phyloP scores from a whole-genome alignment of 2,329 filamentous ascomycete genomes.

The Fusarium haematococcum region DNA sequence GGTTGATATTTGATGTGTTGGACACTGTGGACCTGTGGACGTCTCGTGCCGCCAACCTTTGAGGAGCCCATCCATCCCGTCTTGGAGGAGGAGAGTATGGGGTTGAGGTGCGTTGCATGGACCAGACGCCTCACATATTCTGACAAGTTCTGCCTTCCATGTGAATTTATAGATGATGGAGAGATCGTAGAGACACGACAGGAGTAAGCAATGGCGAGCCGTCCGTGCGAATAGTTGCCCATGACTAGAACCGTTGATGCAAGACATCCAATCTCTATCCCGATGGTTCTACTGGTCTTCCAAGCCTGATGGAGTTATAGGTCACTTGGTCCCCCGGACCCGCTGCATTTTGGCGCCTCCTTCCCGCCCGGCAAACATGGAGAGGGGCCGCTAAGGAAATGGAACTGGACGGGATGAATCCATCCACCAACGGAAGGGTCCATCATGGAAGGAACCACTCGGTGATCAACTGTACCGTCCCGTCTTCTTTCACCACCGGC shows the following conservation, averaged over 20 bases:
- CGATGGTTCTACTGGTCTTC: neutral
- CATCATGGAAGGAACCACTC: neutral
- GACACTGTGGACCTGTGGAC: slow-evolving; percentile 8
- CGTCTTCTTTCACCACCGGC: neutral
- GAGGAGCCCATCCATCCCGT: neutral
- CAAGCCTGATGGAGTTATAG: neutral
- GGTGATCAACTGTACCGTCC: neutral
- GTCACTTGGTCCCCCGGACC: neutral
- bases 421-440: neutral
- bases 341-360: slow-evolving; percentile 1
- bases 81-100: neutral
- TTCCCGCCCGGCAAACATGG: neutral
- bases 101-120: neutral
- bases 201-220: neutral
- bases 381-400: neutral
- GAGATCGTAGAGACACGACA: neutral
- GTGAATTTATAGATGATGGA: neutral
- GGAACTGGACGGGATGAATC: neutral
- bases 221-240: neutral
- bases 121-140: neutral
- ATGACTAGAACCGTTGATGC: neutral
- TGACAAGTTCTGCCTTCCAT: neutral
- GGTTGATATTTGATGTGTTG: neutral
- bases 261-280: neutral
- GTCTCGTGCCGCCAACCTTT: slow-evolving; percentile 4